Base-by-base conservation (phyloP, 2,329 filamentous ascomycete genomes). In the Fusarium liriodendri region DNA sequence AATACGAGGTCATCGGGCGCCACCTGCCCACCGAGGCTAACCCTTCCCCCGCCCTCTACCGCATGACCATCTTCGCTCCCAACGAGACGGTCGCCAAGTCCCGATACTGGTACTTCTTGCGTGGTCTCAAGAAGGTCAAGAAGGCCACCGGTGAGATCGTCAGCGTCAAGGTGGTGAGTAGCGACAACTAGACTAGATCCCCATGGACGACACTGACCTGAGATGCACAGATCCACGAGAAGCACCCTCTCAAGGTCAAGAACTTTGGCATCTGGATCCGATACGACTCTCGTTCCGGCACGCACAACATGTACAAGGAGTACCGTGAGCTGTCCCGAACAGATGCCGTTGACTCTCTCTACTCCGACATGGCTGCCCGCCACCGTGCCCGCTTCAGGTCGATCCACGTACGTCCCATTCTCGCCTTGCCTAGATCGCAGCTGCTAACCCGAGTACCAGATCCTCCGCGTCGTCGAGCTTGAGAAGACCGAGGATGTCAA, bases 301-400 rank as follows among this genome's bases (percentile, higher is more conserved):
- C 97, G 83, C 97, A 99, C 95, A 99, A 99, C 94, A 99, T 99
- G 97, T 99, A 99, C 95, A 98, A 98, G 93, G 97, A 99, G 93
- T 98, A 98, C 94, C 94, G 97, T 86, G 97, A 98, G 91, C 94
- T 98, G 91, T 96, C 94, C 85, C 92, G 97, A 87, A 94, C 93
- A 83, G 96, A 97, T 80, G 97, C 97, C 79, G 96, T 98, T 83
- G 94, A 98, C 89, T 89, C 96, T 80, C 92, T 99, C 85, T 99
- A 99, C 93, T 94, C 97, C 88, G 97, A 99, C 90, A 98, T 99
- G 97, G 95, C 97, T 81, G 96, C 97, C 87, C 95, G 97, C 86
- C 97, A 99, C 92, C 95, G 83, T 80, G 93, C 97, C 84, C 94
- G 97, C 83, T 99, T 99, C 91, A 92, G 97, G 88, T 97, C 94